These are phyloP conservation scores for Aspergillus niger DNA, from an alignment of 2,329 filamentous ascomycete species.

Conservation along the genomic window DNA sequence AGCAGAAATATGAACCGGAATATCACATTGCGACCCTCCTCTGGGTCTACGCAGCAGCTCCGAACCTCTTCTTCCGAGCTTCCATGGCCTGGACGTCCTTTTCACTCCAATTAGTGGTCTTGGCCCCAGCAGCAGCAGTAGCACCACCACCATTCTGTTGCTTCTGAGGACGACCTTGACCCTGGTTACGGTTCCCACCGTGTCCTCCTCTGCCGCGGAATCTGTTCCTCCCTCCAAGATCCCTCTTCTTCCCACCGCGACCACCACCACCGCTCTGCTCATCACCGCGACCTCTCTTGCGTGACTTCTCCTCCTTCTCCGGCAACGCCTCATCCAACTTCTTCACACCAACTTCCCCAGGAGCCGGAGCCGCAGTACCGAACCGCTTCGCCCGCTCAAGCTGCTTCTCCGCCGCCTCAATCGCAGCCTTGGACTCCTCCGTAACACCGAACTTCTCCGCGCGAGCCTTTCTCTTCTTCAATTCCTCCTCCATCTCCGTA, in stretches of 20 bases:
- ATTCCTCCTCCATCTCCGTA: constrained; percentile 48
- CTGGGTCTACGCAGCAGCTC: constrained; percentile 29
- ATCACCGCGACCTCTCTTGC: constrained; percentile 44
- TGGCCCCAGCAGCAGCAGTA: constrained; percentile 15
- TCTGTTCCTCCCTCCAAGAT: constrained; percentile 38
- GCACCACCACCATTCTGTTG: constrained; percentile 23
- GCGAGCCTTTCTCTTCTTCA: constrained; percentile 52
- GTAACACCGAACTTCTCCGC: constrained; percentile 52
- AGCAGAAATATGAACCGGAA: constrained; percentile 8
- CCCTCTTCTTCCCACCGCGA: constrained; percentile 46
- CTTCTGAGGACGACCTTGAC: constrained; percentile 20
- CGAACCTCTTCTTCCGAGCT: constrained; percentile 52
- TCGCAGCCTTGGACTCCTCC: constrained; percentile 41
- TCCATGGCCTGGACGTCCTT: constrained; percentile 48
- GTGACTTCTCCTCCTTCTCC: constrained; percentile 42
- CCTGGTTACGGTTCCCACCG: constrained; percentile 27
- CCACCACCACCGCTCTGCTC: constrained; percentile 33
- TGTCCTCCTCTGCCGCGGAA: constrained; percentile 24
- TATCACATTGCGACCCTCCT: not conserved
- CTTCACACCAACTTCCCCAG: constrained; percentile 34
- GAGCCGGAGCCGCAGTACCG: constrained; percentile 31
- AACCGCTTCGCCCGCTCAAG: constrained; percentile 52
- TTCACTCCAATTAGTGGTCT: constrained; percentile 35
- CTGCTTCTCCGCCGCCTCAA: constrained; percentile 47
- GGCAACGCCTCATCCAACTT: constrained; percentile 50